Percentiles rank a stretch among this genome's conserved stretches.
Conservation (phyloP, 495 filamentous ascomycete genomes). For the Pseudomonodictys pantanalensis region DNA sequence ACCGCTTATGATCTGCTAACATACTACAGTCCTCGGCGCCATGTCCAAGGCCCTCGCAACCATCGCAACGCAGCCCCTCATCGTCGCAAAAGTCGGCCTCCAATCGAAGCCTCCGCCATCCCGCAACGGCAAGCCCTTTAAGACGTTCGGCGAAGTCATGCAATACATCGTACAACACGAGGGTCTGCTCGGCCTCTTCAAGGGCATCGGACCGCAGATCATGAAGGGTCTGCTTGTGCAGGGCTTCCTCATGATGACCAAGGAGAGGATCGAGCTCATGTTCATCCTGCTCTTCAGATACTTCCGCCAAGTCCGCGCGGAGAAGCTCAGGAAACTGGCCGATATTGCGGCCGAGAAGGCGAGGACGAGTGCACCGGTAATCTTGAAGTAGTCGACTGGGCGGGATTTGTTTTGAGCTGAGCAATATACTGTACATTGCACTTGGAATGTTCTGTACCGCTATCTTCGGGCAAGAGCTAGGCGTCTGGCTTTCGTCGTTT, state of each 20-base stretch:
- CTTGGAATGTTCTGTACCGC: too few species aligned
- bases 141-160: conserved; percentile 94
- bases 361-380: conserved; percentile 38
- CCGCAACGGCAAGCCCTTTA: conserved; percentile 87
- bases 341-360: conserved; percentile 55
- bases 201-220: conserved; percentile 93
- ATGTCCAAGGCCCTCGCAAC: conserved; percentile 92
- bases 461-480: too few species aligned
- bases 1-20: neutral
- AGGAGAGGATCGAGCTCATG: conserved; percentile 89
- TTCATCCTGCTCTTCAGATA: conserved; percentile 87
- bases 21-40: conserved; percentile 72
- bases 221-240: conserved; percentile 91
- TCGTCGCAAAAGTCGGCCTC: conserved; percentile 95
- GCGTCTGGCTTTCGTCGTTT: too few species aligned
- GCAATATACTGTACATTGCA: neutral
- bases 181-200: conserved; percentile 79
- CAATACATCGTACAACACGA: conserved; percentile 85
- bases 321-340: conserved; percentile 68
- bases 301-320: conserved; percentile 63
- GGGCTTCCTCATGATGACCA: conserved; percentile 98
- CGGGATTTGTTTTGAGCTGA: neutral
- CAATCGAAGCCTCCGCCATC: conserved; percentile 87
- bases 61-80: conserved; percentile 89
- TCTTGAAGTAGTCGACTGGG: conserved; percentile 15